phyloP scores from a whole-genome alignment of 768 basidiomycete species.

The Amylocystis lapponica region DNA sequence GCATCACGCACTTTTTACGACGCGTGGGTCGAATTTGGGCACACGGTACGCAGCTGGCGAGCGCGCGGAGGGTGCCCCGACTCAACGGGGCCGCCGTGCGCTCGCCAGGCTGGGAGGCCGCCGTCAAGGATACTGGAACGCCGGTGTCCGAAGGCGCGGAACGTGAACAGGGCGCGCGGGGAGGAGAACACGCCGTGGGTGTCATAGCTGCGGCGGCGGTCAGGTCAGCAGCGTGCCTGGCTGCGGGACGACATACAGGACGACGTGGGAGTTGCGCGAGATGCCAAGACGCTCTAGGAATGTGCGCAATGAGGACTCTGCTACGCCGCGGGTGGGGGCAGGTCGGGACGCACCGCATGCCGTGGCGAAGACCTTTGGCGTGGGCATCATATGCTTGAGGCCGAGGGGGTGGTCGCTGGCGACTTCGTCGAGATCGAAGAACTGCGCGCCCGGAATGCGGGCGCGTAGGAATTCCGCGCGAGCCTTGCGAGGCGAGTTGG shows the following conservation, averaged over 20 bases:
- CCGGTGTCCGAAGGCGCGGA: conserved; percentile 84
- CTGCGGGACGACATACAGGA: conserved; percentile 48
- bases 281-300: conserved; percentile 67
- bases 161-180: conserved; percentile 91
- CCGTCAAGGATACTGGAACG: conserved; percentile 88
- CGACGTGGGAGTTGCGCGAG: conserved; percentile 65
- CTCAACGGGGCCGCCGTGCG: conserved; percentile 56
- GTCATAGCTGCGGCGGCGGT: conserved; percentile 61
- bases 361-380: conserved; percentile 58
- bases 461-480: conserved; percentile 17
- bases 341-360: conserved; percentile 62
- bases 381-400: conserved; percentile 93
- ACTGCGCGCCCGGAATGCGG: conserved; percentile 12
- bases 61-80: conserved; percentile 24
- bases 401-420: conserved; percentile 68
- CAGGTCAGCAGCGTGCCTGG: conserved; percentile 3
- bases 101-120: conserved; percentile 81
- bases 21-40: conserved; percentile 45
- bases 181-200: conserved; percentile 86
- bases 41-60: conserved; percentile 45
- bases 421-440: conserved; percentile 15
- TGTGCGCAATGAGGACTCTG: background rate
- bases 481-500: conserved; percentile 73
- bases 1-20: conserved; percentile 50
- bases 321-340: background rate